These are phyloP conservation scores for Colletotrichum gigasporum DNA, from an alignment of 2,329 filamentous ascomycete species.

Conservation along the genomic window DNA sequence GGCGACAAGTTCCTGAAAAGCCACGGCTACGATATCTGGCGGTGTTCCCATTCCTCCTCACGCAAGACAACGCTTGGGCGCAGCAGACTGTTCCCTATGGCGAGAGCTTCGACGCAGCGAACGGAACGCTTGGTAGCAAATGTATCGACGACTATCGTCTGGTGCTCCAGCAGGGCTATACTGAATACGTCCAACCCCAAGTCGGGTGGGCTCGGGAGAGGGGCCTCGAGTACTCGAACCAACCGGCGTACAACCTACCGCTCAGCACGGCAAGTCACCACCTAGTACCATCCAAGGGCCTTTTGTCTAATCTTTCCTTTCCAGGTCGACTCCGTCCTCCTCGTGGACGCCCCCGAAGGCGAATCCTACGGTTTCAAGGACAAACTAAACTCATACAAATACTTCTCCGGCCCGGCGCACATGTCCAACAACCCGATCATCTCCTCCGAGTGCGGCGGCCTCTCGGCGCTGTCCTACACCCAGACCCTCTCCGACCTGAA, in stretches of 20 bases:
- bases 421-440: slow-evolving; percentile 33
- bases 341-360: slow-evolving; percentile 35
- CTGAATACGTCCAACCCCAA: slow-evolving; percentile 31
- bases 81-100: slow-evolving; percentile 33
- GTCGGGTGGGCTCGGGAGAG: slow-evolving; percentile 29
- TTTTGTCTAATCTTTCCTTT: not conserved
- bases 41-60: slow-evolving; percentile 37
- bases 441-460: slow-evolving; percentile 37
- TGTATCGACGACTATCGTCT: slow-evolving; percentile 36
- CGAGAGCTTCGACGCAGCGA: slow-evolving; percentile 33
- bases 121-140: slow-evolving; percentile 20
- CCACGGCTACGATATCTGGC: slow-evolving; percentile 32
- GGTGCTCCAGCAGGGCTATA: slow-evolving; percentile 28
- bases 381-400: slow-evolving; percentile 34
- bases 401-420: slow-evolving; percentile 37
- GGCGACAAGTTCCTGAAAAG: slow-evolving; percentile 23
- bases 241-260: slow-evolving; percentile 39
- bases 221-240: slow-evolving; percentile 34
- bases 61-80: slow-evolving; percentile 34
- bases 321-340: slow-evolving; percentile 20
- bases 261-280: slow-evolving; percentile 34
- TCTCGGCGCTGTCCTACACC: slow-evolving; percentile 30
- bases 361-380: slow-evolving; percentile 38
- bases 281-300: not conserved
- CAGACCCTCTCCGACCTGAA: slow-evolving; percentile 30